phyloP scores from a whole-genome alignment of 2,329 filamentous ascomycete species.

The Colletotrichum gloeosporioides region DNA sequence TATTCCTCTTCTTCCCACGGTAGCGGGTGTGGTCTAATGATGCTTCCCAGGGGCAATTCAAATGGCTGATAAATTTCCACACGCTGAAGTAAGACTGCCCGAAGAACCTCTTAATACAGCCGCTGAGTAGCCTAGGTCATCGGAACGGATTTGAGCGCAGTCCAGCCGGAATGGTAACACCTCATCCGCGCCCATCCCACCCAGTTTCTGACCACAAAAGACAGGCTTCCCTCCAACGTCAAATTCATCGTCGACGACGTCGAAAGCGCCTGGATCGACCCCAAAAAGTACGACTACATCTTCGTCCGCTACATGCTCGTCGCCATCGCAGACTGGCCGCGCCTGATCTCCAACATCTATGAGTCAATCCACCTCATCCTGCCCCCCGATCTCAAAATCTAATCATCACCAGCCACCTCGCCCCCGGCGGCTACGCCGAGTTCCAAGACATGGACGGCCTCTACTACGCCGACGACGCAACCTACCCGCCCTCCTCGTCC shows the following conservation, averaged over 20 bases:
- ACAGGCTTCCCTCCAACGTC: slow-evolving; percentile 64
- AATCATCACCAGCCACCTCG: slow-evolving; percentile 28
- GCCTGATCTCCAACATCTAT: not conserved
- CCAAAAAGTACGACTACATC: slow-evolving; percentile 36
- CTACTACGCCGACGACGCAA: slow-evolving; percentile 27
- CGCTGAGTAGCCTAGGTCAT: not conserved
- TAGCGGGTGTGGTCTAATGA: not conserved
- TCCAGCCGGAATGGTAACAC: not conserved
- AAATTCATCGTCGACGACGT: slow-evolving; percentile 71
- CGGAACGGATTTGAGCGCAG: slow-evolving; percentile 2
- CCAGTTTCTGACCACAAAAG: not conserved
- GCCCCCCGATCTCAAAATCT: not conserved
- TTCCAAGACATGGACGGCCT: slow-evolving; percentile 26
- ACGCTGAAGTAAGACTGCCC: not conserved
- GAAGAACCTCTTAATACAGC: no score
- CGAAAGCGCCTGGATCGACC: slow-evolving; percentile 51
- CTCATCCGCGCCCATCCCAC: not conserved
- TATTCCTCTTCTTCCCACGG: not conserved
- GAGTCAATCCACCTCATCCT: not conserved
- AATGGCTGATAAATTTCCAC: not conserved
- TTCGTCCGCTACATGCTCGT: slow-evolving; percentile 22
- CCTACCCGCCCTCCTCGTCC: slow-evolving; percentile 3
- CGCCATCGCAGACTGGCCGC: slow-evolving; percentile 1
- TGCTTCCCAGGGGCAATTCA: not conserved
- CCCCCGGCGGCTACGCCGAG: slow-evolving; percentile 38